Evolutionary conservation across 2,329 filamentous ascomycete genomes (phyloP), one percentile per base, ranked within the genome.

Genomic region (Aspergillus persii): DNA sequence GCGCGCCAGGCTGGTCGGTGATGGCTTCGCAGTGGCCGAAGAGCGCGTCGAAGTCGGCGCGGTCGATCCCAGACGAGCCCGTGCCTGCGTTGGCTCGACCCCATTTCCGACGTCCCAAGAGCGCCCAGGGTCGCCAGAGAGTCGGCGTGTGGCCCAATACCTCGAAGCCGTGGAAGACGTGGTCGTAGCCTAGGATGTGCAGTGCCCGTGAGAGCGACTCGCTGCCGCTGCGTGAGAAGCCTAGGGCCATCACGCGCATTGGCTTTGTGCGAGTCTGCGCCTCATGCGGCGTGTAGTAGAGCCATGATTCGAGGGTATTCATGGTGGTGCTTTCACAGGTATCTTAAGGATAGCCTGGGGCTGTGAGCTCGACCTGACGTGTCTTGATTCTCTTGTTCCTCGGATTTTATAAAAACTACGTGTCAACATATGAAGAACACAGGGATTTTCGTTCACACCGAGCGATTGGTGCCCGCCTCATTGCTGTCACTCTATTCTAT

Each of bases 201-300:
- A 74, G 65, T 2, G 71, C 69, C 18, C 62, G 54, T 6, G 62
- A 61, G 2, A 74, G 64, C 4, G 66, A 68, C 26, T 66, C 63
- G 7, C 68, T 71, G 9, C 61, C 69, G 2, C 63, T 66, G n/a
- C 69, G 60, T 6, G 66, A 68, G 18, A 69, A 61, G 5, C 67
- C 69, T 2, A 71, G 61, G 15, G 64, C 67, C 3, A 72, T 61
- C 4, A 70, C 61, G 29, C 64, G 59, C 59, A 70, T 66, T 6
- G 63, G 63, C 11, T 50, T 58, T 33, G 52, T 48, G 18, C 61
- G 56, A 18, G 59, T 68, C 1, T 50, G 54, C 4, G 53, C 18
- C 18, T 39, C 33, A 1, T 33, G 1, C 7, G 48, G 48, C 3
- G 12, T 12, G 33, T 31, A n/a, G 54, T 56, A 51, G 4, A 56